Conservation (phyloP, 805 yeast genomes). For the Ogataea corticis region DNA sequence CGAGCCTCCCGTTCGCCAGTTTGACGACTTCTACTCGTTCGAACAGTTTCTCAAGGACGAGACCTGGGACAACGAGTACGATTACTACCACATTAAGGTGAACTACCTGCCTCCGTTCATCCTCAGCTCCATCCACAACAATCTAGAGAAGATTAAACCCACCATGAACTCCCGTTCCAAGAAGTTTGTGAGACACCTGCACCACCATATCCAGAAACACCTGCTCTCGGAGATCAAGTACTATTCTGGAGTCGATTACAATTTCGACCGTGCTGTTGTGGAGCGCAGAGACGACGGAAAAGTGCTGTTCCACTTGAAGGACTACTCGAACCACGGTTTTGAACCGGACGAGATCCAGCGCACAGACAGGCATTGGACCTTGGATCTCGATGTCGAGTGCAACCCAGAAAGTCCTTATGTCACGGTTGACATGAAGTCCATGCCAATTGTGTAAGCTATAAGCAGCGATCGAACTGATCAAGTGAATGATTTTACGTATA, state of each 20-base stretch:
- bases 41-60: conserved; percentile 65
- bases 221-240: conserved; percentile 59
- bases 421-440: conserved; percentile 61
- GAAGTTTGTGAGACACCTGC: conserved; percentile 67
- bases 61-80: conserved; percentile 30
- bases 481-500: not conserved
- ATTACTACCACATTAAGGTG: conserved; percentile 22
- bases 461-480: not conserved
- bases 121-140: conserved; percentile 59
- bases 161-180: conserved; percentile 67
- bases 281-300: conserved; percentile 47
- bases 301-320: conserved; percentile 61
- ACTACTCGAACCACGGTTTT: conserved; percentile 54
- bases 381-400: conserved; percentile 62
- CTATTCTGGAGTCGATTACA: conserved; percentile 49
- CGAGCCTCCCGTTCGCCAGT: conserved; percentile 33
- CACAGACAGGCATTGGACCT: conserved; percentile 55
- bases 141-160: conserved; percentile 67
- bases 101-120: conserved; percentile 51
- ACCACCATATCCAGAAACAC: conserved; percentile 70
- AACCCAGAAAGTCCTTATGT: conserved; percentile 66
- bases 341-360: conserved; percentile 36
- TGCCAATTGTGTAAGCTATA: conserved; percentile 35
- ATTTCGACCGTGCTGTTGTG: conserved; percentile 43
- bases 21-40: conserved; percentile 62